Evolutionary conservation across 1,284 basidiomycete species (phyloP), one percentile per base, ranked within the genome.

Genomic region (Entoloma clypeatum): DNA sequence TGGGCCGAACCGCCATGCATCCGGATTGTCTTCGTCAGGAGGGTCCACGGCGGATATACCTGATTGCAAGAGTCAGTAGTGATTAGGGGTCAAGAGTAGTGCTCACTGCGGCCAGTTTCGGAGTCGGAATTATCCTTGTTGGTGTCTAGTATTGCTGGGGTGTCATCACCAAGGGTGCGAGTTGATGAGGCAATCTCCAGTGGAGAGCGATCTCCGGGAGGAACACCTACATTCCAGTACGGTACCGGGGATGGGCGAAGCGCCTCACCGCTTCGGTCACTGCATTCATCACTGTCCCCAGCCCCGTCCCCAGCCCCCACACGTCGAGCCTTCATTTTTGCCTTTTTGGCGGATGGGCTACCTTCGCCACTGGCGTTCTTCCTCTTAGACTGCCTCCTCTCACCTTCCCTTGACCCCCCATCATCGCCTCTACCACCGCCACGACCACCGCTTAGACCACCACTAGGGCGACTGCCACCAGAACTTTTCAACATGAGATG

Each of bases 241-340:
- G 41, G 36, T 30, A 37, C 33, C 25, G 19, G 34, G 41, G 37
- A 37, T 31, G 27, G 21, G 25, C 33, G 33, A 36, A 43, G 33
- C 41, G 35, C 33, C 41, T 43, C 36, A 43, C 41, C 35, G 23
- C 36, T 43, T 43, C 28, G 13, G 33, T 43, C 30, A 22, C 36
- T 38, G 36, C 35, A 24, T 39, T 43, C 41, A 43, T 22, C 36
- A 43, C 36, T 38, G 36, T 43, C 35, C 19, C 35, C 27, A 43
- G 36, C 30, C 41, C 19, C 27, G 28, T 37, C 36, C 24, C 41
- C 36, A 43, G 27, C 41, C 36, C 27, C 26, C 19, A 32, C 41
- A 29, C 19, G 35, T 43, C 29, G 36, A 39, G 36, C 37, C 36
- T 44, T 44, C 37, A 23, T 39, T 39, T 44, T 39, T 21, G 36